Percentiles rank a stretch among this genome's conserved stretches.
phyloP scores from a whole-genome alignment of 768 basidiomycete genomes.

The Pilatotrama ljubarskyi region DNA sequence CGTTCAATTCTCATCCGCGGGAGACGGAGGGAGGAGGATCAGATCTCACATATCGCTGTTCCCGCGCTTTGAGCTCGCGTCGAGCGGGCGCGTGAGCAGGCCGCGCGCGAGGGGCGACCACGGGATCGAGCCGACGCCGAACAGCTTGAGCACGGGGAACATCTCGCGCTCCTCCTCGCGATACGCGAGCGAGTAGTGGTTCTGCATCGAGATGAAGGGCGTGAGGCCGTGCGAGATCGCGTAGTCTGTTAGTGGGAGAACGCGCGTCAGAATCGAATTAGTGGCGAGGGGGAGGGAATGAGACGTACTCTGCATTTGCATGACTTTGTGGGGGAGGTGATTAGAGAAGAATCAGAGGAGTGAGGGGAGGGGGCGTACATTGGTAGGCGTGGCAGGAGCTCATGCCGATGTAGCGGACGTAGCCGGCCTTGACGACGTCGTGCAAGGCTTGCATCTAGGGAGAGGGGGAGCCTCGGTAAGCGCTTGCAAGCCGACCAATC shows the following conservation, averaged over 20 bases:
- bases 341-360: not conserved
- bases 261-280: not conserved
- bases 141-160: constrained; percentile 45
- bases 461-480: too few relatives aligned
- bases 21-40: too few relatives aligned
- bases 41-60: constrained; percentile 22
- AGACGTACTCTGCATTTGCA: constrained; percentile 37
- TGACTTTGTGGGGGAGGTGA: constrained; percentile 26
- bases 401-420: constrained; percentile 44
- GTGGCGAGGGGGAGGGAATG: not conserved
- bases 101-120: constrained; percentile 43
- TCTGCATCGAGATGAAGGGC: constrained; percentile 66
- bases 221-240: constrained; percentile 42
- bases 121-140: constrained; percentile 37
- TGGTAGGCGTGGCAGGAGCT: constrained; percentile 40
- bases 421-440: constrained; percentile 44
- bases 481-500: not conserved
- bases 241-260: constrained; percentile 33
- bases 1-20: too few relatives aligned
- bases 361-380: constrained; percentile 22
- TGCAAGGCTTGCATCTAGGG: constrained; percentile 45
- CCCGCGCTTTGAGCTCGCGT: constrained; percentile 25
- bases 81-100: constrained; percentile 30
- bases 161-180: constrained; percentile 63
- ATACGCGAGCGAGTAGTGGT: constrained; percentile 56